These are phyloP conservation scores for Globisporangium ultimum DNA, from an alignment of 352 stramenopile genomes.

Conservation along the genomic window DNA sequence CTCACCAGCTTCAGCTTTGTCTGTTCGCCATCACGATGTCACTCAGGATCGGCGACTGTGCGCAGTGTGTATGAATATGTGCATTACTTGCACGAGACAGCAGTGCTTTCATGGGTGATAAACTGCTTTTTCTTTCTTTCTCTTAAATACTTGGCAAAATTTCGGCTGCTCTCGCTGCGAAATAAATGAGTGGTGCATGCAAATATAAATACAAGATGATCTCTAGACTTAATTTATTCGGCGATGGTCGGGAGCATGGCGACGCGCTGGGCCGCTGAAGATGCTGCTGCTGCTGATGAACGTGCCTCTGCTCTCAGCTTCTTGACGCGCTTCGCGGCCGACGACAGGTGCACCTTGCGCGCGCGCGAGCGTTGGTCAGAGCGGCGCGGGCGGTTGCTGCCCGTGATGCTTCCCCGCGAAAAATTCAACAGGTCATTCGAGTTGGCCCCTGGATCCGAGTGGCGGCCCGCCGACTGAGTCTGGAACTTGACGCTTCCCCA, in stretches of 20 bases:
- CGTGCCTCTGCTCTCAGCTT: slow-evolving; percentile 72
- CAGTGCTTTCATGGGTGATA: no score
- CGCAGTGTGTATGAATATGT: no score
- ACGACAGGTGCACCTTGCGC: slow-evolving; percentile 72
- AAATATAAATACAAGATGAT: not conserved
- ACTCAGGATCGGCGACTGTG: no score
- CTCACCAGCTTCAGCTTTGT: not conserved
- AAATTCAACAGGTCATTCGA: slow-evolving; percentile 76
- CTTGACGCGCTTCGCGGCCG: slow-evolving; percentile 79
- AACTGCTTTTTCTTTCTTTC: not conserved
- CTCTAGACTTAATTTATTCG: slow-evolving; percentile 13
- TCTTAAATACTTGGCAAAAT: slow-evolving; percentile 8
- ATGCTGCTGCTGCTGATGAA: slow-evolving; percentile 34
- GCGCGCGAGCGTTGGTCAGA: slow-evolving; percentile 45
- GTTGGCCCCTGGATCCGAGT: slow-evolving; percentile 61
- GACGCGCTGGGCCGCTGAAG: slow-evolving; percentile 30
- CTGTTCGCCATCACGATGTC: no score
- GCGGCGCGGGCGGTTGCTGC: slow-evolving; percentile 25
- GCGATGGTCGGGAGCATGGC: slow-evolving; percentile 38
- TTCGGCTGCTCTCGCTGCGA: not conserved
- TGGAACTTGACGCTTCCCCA: slow-evolving; percentile 50
- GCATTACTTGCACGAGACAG: no score
- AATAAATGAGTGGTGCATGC: not conserved
- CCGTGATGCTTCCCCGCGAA: slow-evolving; percentile 41
- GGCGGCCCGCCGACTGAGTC: slow-evolving; percentile 35